Percentiles rank a stretch among this genome's conserved stretches.
phyloP scores from a whole-genome alignment of 2,329 filamentous ascomycete genomes.

The Teratosphaeria destructans region DNA sequence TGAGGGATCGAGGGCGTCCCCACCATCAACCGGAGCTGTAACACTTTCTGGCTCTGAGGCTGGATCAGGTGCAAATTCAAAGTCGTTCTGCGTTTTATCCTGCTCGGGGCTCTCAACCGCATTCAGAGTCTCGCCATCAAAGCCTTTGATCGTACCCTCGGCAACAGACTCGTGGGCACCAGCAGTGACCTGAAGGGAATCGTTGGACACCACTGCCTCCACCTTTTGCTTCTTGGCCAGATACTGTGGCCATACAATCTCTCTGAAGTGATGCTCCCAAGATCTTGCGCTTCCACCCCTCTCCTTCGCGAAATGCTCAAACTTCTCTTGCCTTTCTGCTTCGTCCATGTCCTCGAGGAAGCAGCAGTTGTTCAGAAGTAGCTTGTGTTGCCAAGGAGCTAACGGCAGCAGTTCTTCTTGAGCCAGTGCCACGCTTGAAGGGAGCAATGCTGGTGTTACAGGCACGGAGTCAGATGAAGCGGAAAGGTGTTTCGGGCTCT shows the following conservation, averaged over 20 bases:
- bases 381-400: background rate
- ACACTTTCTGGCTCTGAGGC: background rate
- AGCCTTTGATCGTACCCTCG: background rate
- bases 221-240: slow-evolving; percentile 4
- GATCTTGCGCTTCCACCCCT: slow-evolving; percentile 6
- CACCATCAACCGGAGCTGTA: background rate
- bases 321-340: slow-evolving; percentile 1
- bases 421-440: background rate
- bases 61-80: background rate
- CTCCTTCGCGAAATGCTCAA: slow-evolving; percentile 7
- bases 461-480: background rate
- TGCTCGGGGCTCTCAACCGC: background rate
- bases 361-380: background rate
- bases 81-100: background rate
- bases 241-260: slow-evolving; percentile 11
- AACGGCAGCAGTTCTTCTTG: background rate
- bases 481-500: background rate
- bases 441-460: background rate
- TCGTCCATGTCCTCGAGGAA: slow-evolving; percentile 12
- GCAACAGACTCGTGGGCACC: background rate
- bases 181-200: background rate
- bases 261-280: slow-evolving; percentile 16
- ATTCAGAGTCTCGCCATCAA: background rate
- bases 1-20: background rate
- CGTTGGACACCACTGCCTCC: background rate